Conservation (phyloP, 805 yeast genomes). For the Saccharomyces kudriavzevii region DNA sequence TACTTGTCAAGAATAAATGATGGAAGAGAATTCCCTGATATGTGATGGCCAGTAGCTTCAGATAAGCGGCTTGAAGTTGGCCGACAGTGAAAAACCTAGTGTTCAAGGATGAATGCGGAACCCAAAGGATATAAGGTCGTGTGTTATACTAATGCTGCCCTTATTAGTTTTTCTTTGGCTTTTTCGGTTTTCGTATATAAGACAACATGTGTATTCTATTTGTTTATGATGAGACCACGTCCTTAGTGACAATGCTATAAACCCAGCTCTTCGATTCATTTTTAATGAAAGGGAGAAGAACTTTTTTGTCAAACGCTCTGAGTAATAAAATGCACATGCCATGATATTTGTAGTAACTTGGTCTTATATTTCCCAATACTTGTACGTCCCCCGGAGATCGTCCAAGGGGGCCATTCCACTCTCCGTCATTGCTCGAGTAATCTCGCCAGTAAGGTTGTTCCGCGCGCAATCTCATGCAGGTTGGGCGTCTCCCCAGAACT, state of each 20-base stretch:
- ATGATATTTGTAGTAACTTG: neutral
- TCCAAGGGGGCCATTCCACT: neutral
- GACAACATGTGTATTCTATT: neutral
- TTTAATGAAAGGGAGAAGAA: conserved; percentile 24
- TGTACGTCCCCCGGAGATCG: neutral
- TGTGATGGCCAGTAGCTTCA: neutral
- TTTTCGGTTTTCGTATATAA: neutral
- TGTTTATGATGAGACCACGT: conserved; percentile 34
- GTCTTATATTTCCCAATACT: neutral
- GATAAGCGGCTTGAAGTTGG: neutral
- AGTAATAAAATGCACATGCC: conserved; percentile 3
- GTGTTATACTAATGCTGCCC: neutral
- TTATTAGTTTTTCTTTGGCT: neutral
- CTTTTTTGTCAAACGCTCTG: conserved; percentile 33
- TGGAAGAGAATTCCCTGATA: neutral
- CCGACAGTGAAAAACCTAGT: neutral
- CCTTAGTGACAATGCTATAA: conserved; percentile 34
- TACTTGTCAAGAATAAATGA: neutral
- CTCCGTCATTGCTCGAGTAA: neutral
- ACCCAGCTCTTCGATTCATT: conserved; percentile 36
- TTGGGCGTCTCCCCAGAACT: neutral
- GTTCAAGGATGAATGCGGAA: neutral
- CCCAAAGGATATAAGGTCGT: neutral
- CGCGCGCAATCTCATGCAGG: neutral
- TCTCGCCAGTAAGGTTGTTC: neutral